phyloP scores from a whole-genome alignment of 805 yeast species.

The Yamadazyma kitorensis region DNA sequence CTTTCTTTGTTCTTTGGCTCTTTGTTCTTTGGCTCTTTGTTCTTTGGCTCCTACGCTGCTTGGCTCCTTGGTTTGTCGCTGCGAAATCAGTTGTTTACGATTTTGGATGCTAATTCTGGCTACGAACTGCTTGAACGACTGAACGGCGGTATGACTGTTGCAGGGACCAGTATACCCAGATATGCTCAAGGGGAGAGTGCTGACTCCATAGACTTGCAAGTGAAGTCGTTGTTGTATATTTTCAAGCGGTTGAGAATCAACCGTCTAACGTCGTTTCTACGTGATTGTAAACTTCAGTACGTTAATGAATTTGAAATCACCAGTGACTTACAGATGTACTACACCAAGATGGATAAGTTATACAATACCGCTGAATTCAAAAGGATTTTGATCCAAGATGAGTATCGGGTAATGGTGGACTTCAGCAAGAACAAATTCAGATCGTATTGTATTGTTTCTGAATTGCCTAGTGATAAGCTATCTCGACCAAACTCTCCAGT shows the following conservation, averaged over 20 bases:
- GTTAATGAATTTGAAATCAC: neutral
- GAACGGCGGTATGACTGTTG: neutral
- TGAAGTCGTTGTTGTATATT: constrained; percentile 56
- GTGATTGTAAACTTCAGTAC: constrained; percentile 5
- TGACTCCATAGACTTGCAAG: constrained; percentile 61
- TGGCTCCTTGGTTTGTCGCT: too few relatives aligned
- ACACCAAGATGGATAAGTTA: constrained; percentile 48
- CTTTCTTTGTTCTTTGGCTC: too few relatives aligned
- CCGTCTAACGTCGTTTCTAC: constrained; percentile 41
- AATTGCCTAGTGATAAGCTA: constrained; percentile 34
- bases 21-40: too few relatives aligned
- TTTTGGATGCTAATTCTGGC: too few relatives aligned
- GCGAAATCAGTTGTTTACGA: too few relatives aligned
- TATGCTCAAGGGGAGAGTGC: neutral
- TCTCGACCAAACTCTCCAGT: constrained; percentile 20
- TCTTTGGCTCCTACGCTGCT: too few relatives aligned
- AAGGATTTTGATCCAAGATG: constrained; percentile 45
- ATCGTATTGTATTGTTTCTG: constrained; percentile 54
- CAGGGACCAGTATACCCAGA: neutral
- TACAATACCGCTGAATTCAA: constrained; percentile 51
- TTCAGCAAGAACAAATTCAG: constrained; percentile 67
- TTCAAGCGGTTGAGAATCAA: constrained; percentile 50
- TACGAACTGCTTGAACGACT: too few relatives aligned
- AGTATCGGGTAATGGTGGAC: constrained; percentile 64
- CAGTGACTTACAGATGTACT: neutral